A percentile compares a stretch with the other conserved stretches of the same genome.
phyloP scores from a whole-genome alignment of 2,329 filamentous ascomycete species.

The Zopfia rhizophila region DNA sequence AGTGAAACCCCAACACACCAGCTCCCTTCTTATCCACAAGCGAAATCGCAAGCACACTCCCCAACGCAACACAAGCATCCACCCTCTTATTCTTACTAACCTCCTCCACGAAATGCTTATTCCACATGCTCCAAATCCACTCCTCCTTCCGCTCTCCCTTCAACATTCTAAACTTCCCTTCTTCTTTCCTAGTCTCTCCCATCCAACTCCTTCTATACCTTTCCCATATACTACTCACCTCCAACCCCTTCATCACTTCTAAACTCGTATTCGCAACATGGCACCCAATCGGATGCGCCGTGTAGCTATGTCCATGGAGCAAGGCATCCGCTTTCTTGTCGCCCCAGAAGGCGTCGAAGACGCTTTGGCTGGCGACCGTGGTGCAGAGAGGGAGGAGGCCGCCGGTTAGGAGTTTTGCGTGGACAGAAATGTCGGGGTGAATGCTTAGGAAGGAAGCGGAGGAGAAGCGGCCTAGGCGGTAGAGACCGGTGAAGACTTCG shows the following conservation, averaged over 20 bases:
- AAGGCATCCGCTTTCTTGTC: conserved; percentile 81
- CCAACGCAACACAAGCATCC: conserved; percentile 75
- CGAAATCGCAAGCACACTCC: conserved; percentile 76
- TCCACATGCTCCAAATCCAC: conserved; percentile 76
- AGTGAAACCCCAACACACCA: conserved; percentile 43
- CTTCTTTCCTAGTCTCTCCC: conserved; percentile 2
- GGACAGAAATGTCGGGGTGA: conserved; percentile 79
- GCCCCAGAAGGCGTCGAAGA: conserved; percentile 77
- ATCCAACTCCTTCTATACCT: conserved; percentile 12
- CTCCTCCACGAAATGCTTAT: conserved; percentile 65
- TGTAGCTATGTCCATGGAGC: conserved; percentile 88
- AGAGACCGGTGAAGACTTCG: conserved; percentile 88
- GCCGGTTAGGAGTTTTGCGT: conserved; percentile 86
- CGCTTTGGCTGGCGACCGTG: conserved; percentile 77
- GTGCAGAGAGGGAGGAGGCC: conserved; percentile 80
- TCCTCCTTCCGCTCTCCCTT: neutral
- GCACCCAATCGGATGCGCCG: conserved; percentile 83
- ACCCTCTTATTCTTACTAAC: conserved; percentile 69
- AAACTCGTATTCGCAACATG: conserved; percentile 78
- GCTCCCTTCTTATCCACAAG: conserved; percentile 61
- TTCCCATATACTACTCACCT: conserved; percentile 18
- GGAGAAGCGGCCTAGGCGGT: conserved; percentile 79
- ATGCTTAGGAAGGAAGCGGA: conserved; percentile 75
- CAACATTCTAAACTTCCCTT: neutral
- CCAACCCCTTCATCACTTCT: conserved; percentile 58